Evolutionary conservation across 768 basidiomycete species (phyloP), one percentile per base, ranked within the genome.

Genomic region (Trametes meyenii): DNA sequence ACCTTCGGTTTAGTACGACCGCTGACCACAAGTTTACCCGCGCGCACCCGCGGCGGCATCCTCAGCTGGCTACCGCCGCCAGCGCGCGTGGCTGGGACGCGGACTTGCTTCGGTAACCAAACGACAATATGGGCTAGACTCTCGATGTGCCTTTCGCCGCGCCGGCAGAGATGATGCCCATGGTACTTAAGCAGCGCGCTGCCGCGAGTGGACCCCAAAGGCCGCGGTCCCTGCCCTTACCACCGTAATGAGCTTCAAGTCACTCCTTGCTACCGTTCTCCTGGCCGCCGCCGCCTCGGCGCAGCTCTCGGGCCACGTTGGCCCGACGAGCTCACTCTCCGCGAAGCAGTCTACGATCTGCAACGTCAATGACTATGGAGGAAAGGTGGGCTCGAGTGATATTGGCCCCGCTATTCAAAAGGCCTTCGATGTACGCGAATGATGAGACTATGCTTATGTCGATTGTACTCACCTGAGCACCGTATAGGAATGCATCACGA

Each of bases 341-440:
- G 42, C 62, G 21, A 72, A 70, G 60, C 48, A 64, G 42, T 42
- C 51, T 13, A 67, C 49, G 6, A 67, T 71, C 2, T 73, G 72
- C 60, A 73, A 66, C 45, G 70, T 72, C 8, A 64, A 72, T 36
- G 60, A 70, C 55, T 73, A 71, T 52, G 71, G 72, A 4, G 72
- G 72, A 7, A 53, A 56, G 21, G 59, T 73, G 35, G 72, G 71
- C 26, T 73, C 72, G 19, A 69, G 63, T 44, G 68, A 73, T 40
- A 72, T 72, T 40, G 72, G 72, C 3, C 72, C 72, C 26, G 71
- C 72, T 0, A 73, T 73, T 39, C 54, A 62, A 13, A 66, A 54
- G 50, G 70, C 72, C 3, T 73, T 68, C 66, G 68, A 58, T 46
- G 64, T 65, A 24, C 11, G 56, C 2, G 5, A 23, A 4, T 2